A percentile compares a stretch with the other conserved stretches of the same genome.
Evolutionary conservation across 2,329 filamentous ascomycete genomes (phyloP).

Genomic region (Nemania sp.): DNA sequence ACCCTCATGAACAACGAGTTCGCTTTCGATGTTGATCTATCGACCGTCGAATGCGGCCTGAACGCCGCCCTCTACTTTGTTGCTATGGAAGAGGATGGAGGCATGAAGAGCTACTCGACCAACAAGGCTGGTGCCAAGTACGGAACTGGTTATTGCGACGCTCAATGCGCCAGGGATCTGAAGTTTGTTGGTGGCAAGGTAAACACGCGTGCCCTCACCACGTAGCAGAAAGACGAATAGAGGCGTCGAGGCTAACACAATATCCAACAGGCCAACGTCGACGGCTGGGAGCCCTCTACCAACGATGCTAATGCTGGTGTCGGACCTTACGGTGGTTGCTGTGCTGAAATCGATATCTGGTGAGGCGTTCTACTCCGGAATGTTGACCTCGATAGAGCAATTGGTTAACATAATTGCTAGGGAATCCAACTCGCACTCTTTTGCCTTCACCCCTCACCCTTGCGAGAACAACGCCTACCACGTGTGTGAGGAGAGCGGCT

Average conservation of each 20-base stretch:
- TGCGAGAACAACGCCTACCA: constrained; percentile 54
- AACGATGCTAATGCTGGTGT: constrained; percentile 56
- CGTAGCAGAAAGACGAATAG: neutral
- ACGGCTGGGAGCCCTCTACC: constrained; percentile 52
- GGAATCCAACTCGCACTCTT: constrained; percentile 63
- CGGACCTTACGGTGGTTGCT: constrained; percentile 57
- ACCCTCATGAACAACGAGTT: constrained; percentile 63
- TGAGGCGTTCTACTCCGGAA: too few species aligned
- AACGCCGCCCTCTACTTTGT: constrained; percentile 66
- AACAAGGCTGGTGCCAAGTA: constrained; percentile 55
- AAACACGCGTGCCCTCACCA: neutral
- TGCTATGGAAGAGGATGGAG: constrained; percentile 60
- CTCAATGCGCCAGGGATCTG: constrained; percentile 52
- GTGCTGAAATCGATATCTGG: constrained; percentile 65
- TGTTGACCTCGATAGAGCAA: neutral
- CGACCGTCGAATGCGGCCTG: constrained; percentile 61
- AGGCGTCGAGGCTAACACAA: constrained; percentile 8
- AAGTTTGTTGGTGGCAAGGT: constrained; percentile 56
- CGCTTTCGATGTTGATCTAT: constrained; percentile 66
- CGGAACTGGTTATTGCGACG: constrained; percentile 58
- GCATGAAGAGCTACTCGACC: constrained; percentile 49
- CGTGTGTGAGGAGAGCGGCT: constrained; percentile 51
- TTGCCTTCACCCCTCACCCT: constrained; percentile 64
- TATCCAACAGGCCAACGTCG: constrained; percentile 46
- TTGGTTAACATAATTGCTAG: constrained; percentile 25